Evolutionary conservation across 2,329 filamentous ascomycete species (phyloP).

Genomic region (Kalaharituber pfeilii): DNA sequence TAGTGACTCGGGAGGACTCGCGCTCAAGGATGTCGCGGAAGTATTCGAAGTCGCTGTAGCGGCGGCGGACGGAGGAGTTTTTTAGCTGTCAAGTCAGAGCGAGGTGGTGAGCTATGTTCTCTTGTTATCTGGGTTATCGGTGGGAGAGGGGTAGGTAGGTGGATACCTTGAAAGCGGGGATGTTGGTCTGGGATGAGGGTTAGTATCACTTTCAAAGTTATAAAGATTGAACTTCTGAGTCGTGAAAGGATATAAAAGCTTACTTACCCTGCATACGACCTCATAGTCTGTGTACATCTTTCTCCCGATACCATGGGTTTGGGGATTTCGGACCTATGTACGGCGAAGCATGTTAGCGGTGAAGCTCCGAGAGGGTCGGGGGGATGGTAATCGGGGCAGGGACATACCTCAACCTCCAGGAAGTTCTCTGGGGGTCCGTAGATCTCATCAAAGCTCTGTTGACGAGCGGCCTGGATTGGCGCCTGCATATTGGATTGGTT

Average conservation of each 20-base stretch:
- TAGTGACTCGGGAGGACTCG: conserved; percentile 83
- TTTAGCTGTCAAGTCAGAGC: conserved; percentile 13
- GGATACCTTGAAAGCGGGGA: conserved; percentile 89
- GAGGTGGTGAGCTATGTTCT: conserved; percentile 1
- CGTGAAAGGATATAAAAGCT: not conserved
- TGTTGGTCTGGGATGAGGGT: conserved; percentile 51
- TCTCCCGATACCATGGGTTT: conserved; percentile 84
- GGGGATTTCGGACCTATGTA: conserved; percentile 71
- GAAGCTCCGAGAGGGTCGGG: conserved; percentile 3
- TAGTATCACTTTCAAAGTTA: not conserved
- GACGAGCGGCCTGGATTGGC: conserved; percentile 46
- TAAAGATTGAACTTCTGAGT: not conserved
- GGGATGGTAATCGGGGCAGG: not conserved
- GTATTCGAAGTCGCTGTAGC: conserved; percentile 97
- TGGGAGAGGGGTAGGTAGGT: conserved; percentile 16
- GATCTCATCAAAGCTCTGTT: conserved; percentile 96
- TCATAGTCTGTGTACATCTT: conserved; percentile 99
- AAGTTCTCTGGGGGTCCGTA: conserved; percentile 98
- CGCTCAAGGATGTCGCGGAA: conserved; percentile 96
- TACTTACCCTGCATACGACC: conserved; percentile 57
- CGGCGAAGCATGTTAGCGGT: conserved; percentile 11
- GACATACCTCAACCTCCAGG: conserved; percentile 77
- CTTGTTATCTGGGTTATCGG: not conserved
- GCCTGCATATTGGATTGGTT: conserved; percentile 37
- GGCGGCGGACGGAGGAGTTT: conserved; percentile 68